Percentiles rank a stretch among this genome's conserved stretches.
Evolutionary conservation across 441 rosid species (phyloP).

Genomic region (Eruca vesicaria): DNA sequence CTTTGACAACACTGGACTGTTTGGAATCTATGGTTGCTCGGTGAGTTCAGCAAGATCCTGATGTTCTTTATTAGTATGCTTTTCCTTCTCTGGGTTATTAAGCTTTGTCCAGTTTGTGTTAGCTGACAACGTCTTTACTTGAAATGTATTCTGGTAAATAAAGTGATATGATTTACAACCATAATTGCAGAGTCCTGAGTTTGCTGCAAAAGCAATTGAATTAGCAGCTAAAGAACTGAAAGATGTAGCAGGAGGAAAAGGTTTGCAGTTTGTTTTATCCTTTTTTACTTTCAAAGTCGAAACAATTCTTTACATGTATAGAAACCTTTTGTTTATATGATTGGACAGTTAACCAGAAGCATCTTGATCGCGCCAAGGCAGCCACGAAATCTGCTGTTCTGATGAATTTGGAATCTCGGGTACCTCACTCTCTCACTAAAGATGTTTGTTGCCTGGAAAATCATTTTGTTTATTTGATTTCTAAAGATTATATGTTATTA

Average conservation of each 20-base stretch:
- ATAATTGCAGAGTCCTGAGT: conserved; percentile 36
- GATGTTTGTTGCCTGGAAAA: too few relatives aligned
- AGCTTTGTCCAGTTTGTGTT: too few relatives aligned
- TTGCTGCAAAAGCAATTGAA: conserved; percentile 64
- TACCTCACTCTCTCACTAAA: conserved; percentile 26
- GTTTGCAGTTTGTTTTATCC: conserved; percentile 35
- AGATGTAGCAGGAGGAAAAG: conserved; percentile 65
- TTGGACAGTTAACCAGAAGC: too few relatives aligned
- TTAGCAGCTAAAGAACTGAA: conserved; percentile 65
- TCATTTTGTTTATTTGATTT: too few relatives aligned
- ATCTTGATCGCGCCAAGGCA: too few relatives aligned
- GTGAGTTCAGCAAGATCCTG: conserved; percentile 41
- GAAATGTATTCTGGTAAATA: neutral
- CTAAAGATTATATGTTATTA: too few relatives aligned
- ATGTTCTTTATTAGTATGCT: too few relatives aligned
- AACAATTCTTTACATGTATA: neutral
- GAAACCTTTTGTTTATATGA: neutral
- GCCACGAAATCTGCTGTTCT: conserved; percentile 81
- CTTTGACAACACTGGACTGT: too few relatives aligned
- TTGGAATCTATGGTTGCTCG: too few relatives aligned
- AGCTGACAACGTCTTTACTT: too few relatives aligned
- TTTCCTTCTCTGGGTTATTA: too few relatives aligned
- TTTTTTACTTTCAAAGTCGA: neutral
- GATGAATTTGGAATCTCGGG: conserved; percentile 94
- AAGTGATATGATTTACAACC: neutral